Evolutionary conservation across 2,329 filamentous ascomycete species (phyloP).

Genomic region (Aquanectria penicillioides): DNA sequence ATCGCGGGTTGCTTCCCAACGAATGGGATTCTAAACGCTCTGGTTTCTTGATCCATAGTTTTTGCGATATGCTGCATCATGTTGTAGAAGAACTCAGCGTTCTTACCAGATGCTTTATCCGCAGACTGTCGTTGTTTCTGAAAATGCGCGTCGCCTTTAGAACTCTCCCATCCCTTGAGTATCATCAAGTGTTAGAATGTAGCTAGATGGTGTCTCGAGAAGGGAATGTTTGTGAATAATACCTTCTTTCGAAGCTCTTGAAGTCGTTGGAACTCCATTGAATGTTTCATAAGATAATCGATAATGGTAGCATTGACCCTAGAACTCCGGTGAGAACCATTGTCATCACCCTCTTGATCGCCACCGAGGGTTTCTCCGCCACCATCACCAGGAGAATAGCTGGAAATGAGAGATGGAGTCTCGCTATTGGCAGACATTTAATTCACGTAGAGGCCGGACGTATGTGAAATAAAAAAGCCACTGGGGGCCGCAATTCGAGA

Average conservation of each 20-base stretch:
- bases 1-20: conserved; percentile 39
- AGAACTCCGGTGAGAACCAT: too few relatives aligned
- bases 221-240: too few relatives aligned
- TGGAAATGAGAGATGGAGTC: too few relatives aligned
- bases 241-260: conserved; percentile 23
- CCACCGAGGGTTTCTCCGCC: too few relatives aligned
- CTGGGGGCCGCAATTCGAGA: too few relatives aligned
- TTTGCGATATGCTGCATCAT: conserved; percentile 56
- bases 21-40: conserved; percentile 41
- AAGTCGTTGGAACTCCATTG: conserved; percentile 13
- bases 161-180: conserved; percentile 58
- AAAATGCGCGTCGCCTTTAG: conserved; percentile 55
- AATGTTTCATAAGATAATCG: conserved; percentile 10
- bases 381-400: too few relatives aligned
- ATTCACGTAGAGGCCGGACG: too few relatives aligned
- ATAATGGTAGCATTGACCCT: background rate
- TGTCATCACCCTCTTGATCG: too few relatives aligned
- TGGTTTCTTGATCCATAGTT: conserved; percentile 51
- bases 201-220: background rate
- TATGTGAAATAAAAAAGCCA: too few relatives aligned
- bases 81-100: conserved; percentile 45
- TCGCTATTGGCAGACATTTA: too few relatives aligned
- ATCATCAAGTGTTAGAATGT: accelerated
- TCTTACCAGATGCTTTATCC: conserved; percentile 44
- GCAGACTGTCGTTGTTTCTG: conserved; percentile 49